Evolutionary conservation across 2,329 filamentous ascomycete genomes (phyloP).

Genomic region (Exophiala viscosa): DNA sequence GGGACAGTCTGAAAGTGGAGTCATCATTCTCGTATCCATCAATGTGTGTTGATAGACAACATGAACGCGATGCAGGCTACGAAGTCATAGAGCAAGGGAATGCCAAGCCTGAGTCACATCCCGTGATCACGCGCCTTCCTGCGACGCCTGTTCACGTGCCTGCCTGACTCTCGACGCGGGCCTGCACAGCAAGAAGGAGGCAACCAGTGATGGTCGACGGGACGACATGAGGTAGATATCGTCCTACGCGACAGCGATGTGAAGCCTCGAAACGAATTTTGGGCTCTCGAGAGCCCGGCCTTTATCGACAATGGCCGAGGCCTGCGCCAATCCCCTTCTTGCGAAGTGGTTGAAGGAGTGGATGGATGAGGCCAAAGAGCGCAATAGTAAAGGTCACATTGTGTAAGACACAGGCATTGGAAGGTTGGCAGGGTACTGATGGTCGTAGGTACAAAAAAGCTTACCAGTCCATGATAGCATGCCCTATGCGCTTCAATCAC

Average conservation of each 20-base stretch:
- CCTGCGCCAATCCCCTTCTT: constrained; percentile 66
- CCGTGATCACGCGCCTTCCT: not conserved
- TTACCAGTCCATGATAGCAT: constrained; percentile 71
- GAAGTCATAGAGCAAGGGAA: not conserved
- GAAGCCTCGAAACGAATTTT: not conserved
- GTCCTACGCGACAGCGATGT: not conserved
- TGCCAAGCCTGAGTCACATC: not conserved
- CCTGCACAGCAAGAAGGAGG: no score
- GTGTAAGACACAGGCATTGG: constrained; percentile 35
- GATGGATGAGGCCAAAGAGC: constrained; percentile 65
- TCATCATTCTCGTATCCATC: no score
- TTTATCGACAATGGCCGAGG: constrained; percentile 33
- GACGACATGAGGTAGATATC: not conserved
- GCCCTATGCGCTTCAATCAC: constrained; percentile 67
- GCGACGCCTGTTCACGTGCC: not conserved
- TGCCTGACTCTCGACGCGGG: no score
- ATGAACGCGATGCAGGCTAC: no score
- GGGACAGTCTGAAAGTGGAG: no score
- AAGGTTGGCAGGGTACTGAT: not conserved
- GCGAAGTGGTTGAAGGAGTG: constrained; percentile 73
- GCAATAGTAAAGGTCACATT: constrained; percentile 65
- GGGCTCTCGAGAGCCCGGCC: constrained; percentile 6
- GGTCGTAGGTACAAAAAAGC: constrained; percentile 65
- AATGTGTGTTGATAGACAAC: no score
- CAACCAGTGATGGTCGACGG: no score